Base-by-base conservation (phyloP, 768 basidiomycete species). In the Suillus subluteus region DNA sequence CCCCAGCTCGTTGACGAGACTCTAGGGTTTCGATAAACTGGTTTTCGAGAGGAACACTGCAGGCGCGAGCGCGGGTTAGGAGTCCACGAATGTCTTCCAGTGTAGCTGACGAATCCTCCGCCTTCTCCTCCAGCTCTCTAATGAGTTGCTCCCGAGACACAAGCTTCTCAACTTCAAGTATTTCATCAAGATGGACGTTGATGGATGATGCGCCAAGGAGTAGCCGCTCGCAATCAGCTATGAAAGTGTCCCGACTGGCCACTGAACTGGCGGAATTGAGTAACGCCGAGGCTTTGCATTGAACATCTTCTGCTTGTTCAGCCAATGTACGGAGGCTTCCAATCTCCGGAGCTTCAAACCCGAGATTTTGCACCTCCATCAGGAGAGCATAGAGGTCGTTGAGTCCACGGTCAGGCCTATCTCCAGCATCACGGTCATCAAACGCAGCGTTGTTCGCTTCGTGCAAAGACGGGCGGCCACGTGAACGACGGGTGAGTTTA, bases 281-380 rank as follows among this genome's bases (percentile, higher is more conserved):
- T 12, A 94, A 74, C 9, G 74, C 69, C 16, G 76, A 75, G 7
- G 91, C 91, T 74, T 86, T 86, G 59, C 75, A 71, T 70, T 85
- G 88, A 58, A 86, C 85, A 44, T 88, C 86, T 71, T 93, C 90
- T 6, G 91, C 89, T 66, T 87, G 85, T 56, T 84, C 78, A 8
- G 85, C 87, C 46, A 93, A 79, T 18, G 72, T 75, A 58, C 80
- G 82, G 37, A 94, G 83, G 6, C 79, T 73, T 15, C 74, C 79
- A 37, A 95, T 90, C 77, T 98, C 96, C 6, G 86, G 85, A 56
- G 89, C 86, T 67, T 97, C 94, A 71, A 98, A 98, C 0, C 94
- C 94, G 16, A 98, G 85, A 11, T 77, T 82, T 64, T 92, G 88
- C 6, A 92, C 94, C 72, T 96, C 89, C 4, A 79, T 73, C 18